Percentiles rank a stretch among this genome's conserved stretches.
These are phyloP conservation scores for Mucor velutinosus DNA, from an alignment of 371 early-diverging fungal genomes.

Conservation along the genomic window DNA sequence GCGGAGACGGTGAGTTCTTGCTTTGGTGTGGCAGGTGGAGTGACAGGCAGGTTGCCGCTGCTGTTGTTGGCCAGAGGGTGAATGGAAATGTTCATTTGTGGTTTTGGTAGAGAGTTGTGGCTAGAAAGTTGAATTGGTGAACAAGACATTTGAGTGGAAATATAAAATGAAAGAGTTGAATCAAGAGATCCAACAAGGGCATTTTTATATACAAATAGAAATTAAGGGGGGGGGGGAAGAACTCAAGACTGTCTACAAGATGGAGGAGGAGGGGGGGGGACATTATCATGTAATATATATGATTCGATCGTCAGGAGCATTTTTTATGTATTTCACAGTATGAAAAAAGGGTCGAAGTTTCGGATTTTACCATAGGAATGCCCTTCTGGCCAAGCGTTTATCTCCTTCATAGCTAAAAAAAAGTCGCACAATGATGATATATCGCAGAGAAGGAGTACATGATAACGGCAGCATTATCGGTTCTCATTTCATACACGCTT, in stretches of 20 bases:
- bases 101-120: conserved; percentile 10
- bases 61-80: conserved; percentile 7
- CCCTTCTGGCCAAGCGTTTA: not conserved
- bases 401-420: not conserved
- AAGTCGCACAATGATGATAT: not conserved
- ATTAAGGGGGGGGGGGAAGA: not conserved
- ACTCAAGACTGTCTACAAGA: not conserved
- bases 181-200: not conserved
- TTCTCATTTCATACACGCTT: not conserved
- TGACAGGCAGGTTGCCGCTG: not conserved
- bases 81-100: conserved; percentile 20
- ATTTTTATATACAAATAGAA: not conserved
- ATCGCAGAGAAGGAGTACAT: not conserved
- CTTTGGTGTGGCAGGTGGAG: conserved; percentile 30
- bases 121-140: conserved; percentile 36
- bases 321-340: conserved; percentile 4
- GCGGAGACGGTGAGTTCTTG: conserved; percentile 44
- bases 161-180: not conserved
- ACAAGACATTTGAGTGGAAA: conserved; percentile 7
- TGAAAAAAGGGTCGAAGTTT: conserved; percentile 16
- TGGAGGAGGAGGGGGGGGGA: not conserved
- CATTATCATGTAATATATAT: not conserved
- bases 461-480: not conserved
- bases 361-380: conserved; percentile 30
- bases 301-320: conserved; percentile 26